A percentile compares a stretch with the other conserved stretches of the same genome.
Conservation (phyloP, 2,329 filamentous ascomycete species). For the Clonostachys solani region DNA sequence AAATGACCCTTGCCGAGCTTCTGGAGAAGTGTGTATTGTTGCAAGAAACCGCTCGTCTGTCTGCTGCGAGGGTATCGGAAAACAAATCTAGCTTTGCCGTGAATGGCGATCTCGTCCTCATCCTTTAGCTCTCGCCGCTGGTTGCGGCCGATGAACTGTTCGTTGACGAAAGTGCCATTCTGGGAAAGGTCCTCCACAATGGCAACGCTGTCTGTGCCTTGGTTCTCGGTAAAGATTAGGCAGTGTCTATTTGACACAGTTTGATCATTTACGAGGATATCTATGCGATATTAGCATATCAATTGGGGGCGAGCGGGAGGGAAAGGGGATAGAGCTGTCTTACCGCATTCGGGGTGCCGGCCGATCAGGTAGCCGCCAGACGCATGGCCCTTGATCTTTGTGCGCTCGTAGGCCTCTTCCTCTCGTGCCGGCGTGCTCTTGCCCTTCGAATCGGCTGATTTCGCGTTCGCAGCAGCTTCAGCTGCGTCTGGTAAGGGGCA, state of each 20-base stretch:
- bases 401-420: conserved; percentile 57
- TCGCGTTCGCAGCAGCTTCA: conserved; percentile 23
- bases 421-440: conserved; percentile 47
- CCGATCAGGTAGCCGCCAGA: conserved; percentile 88
- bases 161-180: conserved; percentile 96
- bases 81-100: conserved; percentile 81
- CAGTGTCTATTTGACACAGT: conserved; percentile 87
- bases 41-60: conserved; percentile 72
- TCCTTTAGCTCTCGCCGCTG: conserved; percentile 85
- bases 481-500: conserved; percentile 58
- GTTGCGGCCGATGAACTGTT: conserved; percentile 85
- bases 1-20: conserved; percentile 94
- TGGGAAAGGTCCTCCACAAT: conserved; percentile 90
- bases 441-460: conserved; percentile 32
- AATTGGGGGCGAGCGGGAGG: neutral
- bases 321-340: conserved; percentile 24
- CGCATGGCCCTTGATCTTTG: conserved; percentile 56
- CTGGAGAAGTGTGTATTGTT: conserved; percentile 81
- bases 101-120: conserved; percentile 83
- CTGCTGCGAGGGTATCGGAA: conserved; percentile 83
- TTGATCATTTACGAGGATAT: conserved; percentile 70
- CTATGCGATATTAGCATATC: conserved; percentile 19
- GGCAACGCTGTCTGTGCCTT: conserved; percentile 57
- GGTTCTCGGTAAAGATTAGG: conserved; percentile 60
- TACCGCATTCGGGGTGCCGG: conserved; percentile 89